Conservation (phyloP, 2,329 filamentous ascomycete genomes). For the Simplicillium aogashimaense region DNA sequence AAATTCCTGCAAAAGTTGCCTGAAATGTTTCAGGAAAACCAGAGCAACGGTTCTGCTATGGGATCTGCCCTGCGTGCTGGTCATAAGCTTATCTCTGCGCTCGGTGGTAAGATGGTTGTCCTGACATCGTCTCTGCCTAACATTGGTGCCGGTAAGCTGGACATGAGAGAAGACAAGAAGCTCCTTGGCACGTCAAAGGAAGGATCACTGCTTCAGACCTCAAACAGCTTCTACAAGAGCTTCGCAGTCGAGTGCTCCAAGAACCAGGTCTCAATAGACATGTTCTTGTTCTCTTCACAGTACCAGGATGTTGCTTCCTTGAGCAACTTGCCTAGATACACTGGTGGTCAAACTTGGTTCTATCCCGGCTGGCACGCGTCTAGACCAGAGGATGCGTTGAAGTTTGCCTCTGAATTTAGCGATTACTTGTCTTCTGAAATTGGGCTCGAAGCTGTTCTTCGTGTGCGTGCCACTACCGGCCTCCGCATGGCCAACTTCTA, state of each 20-base stretch:
- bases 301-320: constrained; percentile 97
- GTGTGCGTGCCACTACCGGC: constrained; percentile 89
- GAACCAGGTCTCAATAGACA: constrained; percentile 96
- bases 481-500: constrained; percentile 97
- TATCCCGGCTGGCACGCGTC: constrained; percentile 97
- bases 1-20: constrained; percentile 84
- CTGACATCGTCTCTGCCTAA: constrained; percentile 86
- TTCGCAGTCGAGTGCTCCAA: constrained; percentile 99
- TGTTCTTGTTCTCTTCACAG: constrained; percentile 93
- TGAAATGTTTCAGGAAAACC: constrained; percentile 93
- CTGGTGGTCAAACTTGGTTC: constrained; percentile 95
- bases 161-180: constrained; percentile 95
- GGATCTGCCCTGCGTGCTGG: constrained; percentile 85
- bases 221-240: constrained; percentile 96
- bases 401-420: constrained; percentile 93
- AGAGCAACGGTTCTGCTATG: constrained; percentile 85
- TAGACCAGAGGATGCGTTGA: constrained; percentile 88
- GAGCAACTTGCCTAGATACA: constrained; percentile 91
- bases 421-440: constrained; percentile 97
- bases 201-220: constrained; percentile 75
- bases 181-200: constrained; percentile 90
- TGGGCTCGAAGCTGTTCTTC: constrained; percentile 87
- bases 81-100: constrained; percentile 88
- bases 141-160: constrained; percentile 77
- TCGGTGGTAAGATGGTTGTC: constrained; percentile 92